These are phyloP conservation scores for Combretum micranthum DNA, from an alignment of 345 rosid species.

Conservation along the genomic window DNA sequence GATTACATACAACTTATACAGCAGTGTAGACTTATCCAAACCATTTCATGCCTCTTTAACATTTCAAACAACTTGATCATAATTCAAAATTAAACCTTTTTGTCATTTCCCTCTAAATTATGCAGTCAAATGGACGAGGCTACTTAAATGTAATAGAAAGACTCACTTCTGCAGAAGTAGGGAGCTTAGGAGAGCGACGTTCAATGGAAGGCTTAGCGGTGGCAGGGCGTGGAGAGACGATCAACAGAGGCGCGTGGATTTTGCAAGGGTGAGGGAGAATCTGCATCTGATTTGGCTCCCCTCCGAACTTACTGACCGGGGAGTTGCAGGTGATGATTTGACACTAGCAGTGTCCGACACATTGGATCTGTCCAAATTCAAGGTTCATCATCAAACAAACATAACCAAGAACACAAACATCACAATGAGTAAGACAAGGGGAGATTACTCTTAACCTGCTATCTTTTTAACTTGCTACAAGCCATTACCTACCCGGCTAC, in stretches of 20 bases:
- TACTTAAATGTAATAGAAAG: neutral
- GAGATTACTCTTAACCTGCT: no score
- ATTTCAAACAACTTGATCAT: no score
- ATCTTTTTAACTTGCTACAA: no score
- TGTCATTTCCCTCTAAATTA: neutral
- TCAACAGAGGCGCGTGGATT: constrained; percentile 61
- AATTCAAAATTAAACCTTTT: no score
- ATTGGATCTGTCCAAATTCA: constrained; percentile 50
- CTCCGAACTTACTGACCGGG: constrained; percentile 51
- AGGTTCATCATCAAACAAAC: no score
- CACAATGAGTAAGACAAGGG: no score
- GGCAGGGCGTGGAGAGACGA: constrained; percentile 59
- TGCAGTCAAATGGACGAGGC: no score
- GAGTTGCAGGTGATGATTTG: constrained; percentile 63
- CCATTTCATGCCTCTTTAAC: no score
- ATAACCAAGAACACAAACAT: no score
- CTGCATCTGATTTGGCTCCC: constrained; percentile 56
- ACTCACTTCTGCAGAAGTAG: constrained; percentile 71
- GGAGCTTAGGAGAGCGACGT: constrained; percentile 58
- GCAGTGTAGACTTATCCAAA: no score
- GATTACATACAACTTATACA: no score
- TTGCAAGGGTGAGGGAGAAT: constrained; percentile 48
- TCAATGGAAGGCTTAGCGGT: constrained; percentile 57
- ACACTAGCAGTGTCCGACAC: constrained; percentile 59
- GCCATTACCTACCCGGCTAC: no score